Percentiles rank a stretch among this genome's conserved stretches.
Conservation (phyloP, 1,284 basidiomycete species). For the Marasmius tenuissimus region DNA sequence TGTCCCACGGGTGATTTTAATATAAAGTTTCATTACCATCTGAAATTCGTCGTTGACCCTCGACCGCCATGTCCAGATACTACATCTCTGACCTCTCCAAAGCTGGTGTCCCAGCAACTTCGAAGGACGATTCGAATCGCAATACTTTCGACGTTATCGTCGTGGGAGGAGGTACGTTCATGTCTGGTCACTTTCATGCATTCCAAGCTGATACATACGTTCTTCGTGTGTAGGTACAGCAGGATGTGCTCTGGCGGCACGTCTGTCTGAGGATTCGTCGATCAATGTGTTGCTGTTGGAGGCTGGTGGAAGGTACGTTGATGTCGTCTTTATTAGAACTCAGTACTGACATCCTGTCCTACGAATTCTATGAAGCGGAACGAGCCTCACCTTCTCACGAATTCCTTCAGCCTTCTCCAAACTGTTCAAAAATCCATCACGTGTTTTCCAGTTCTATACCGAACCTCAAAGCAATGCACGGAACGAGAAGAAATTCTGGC, state of each 20-base stretch:
- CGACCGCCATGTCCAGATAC: not conserved
- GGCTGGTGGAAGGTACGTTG: slow-evolving; percentile 58
- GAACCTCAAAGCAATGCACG: slow-evolving; percentile 51
- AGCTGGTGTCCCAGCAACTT: not conserved
- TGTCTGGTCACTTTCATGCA: not conserved
- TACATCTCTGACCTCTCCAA: slow-evolving; percentile 6
- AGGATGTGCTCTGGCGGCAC: slow-evolving; percentile 66
- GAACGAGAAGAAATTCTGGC: slow-evolving; percentile 53
- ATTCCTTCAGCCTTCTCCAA: slow-evolving; percentile 40
- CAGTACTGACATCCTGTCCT: not conserved
- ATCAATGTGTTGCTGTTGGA: slow-evolving; percentile 64
- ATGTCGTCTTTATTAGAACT: not conserved
- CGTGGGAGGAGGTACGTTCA: slow-evolving; percentile 58
- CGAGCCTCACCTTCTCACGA: slow-evolving; percentile 34
- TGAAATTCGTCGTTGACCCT: too few species aligned
- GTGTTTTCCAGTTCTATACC: slow-evolving; percentile 57
- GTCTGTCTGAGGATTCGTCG: slow-evolving; percentile 59
- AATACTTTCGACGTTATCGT: slow-evolving; percentile 57
- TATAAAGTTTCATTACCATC: too few species aligned
- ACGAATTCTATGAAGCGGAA: slow-evolving; percentile 29
- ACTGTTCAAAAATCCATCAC: slow-evolving; percentile 39
- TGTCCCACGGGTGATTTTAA: too few species aligned
- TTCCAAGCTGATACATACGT: not conserved
- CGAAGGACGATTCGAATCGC: not conserved
- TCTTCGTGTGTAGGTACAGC: slow-evolving; percentile 49